Base-by-base conservation (phyloP, 768 basidiomycete genomes). In the Russula sp. region DNA sequence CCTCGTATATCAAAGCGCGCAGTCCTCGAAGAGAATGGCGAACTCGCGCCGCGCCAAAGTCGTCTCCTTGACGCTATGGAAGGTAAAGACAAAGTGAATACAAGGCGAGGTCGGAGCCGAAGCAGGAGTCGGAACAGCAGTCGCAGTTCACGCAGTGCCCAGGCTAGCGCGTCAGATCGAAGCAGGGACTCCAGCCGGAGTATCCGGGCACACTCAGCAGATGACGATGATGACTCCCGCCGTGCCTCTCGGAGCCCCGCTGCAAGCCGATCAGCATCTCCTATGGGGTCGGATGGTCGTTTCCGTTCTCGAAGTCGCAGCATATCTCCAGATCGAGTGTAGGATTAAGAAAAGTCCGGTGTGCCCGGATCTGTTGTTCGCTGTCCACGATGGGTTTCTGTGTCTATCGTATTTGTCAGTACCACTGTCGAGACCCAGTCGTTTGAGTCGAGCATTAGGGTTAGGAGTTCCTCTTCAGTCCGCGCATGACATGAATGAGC, bases 21-120 rank as follows among this genome's bases (percentile, higher is more conserved):
- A 57, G 85, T 91, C 3, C 77, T 98, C 31, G 97, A 98, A 77
- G 96, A 99, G 72, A 91, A 86, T 20, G 89, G 91, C 48, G 94
- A 98, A 8, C 80, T 99, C 27, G 87, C 87, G 0, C 89, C 91
- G 4, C 79, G 96, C 16, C 85, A 89, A 73, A 94, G 91, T 73
- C 84, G 88, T 50, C 75, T 99, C n/a, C 78, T 97, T 66, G 85
- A 91, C 68, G 93, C 91, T 1, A 82, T 96, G 84, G 88, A 93
- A 71, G 89, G 85, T 51, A 82, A 79, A 66, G 83, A 80, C 61
- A 85, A 88, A 32, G 73, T 75, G 49, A 73, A 50, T 37, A 57
- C 66, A 14, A 80, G 75, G 22, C 80, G 80, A 59, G 76, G 75
- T 27, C 75, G 71, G 52, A 76, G 78, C 58, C 69, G 77, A 18